phyloP scores from a whole-genome alignment of 2,329 filamentous ascomycete genomes.

The Oidium heveae region DNA sequence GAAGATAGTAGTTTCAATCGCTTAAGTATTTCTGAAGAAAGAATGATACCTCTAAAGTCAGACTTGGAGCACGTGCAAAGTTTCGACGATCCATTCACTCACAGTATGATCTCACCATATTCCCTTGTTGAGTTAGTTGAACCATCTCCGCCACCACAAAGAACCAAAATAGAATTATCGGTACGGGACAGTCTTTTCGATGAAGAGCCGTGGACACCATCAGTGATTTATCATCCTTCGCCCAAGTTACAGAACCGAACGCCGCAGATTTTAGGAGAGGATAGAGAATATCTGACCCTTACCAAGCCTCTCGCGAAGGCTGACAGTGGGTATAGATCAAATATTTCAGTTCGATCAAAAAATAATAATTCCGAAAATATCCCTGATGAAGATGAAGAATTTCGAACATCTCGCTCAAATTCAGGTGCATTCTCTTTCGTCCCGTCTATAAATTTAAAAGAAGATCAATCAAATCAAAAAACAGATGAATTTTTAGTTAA shows the following conservation, averaged over 20 bases:
- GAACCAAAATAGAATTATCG: slow-evolving; percentile 23
- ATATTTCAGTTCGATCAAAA: slow-evolving; percentile 29
- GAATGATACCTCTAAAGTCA: background rate
- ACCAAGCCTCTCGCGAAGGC: slow-evolving; percentile 25
- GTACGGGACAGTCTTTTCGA: slow-evolving; percentile 23
- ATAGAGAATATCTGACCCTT: slow-evolving; percentile 1
- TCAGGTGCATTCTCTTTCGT: slow-evolving; percentile 1
- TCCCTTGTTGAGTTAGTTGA: slow-evolving; percentile 13
- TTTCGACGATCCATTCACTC: background rate
- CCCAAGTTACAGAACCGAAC: background rate
- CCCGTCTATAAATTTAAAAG: background rate
- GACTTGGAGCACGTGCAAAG: background rate
- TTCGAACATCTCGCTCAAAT: background rate
- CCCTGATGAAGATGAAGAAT: background rate
- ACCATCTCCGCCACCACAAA: slow-evolving; percentile 16
- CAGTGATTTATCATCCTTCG: background rate
- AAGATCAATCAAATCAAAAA: background rate
- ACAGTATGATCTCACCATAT: slow-evolving; percentile 10
- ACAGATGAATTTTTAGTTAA: background rate
- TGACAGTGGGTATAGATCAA: slow-evolving; percentile 37
- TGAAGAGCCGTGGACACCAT: slow-evolving; percentile 7
- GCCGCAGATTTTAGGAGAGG: background rate
- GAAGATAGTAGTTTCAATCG: background rate
- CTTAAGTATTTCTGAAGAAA: background rate
- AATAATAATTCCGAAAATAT: slow-evolving; percentile 4